Base-by-base conservation (phyloP, 441 rosid genomes). In the Viola pubescens region DNA sequence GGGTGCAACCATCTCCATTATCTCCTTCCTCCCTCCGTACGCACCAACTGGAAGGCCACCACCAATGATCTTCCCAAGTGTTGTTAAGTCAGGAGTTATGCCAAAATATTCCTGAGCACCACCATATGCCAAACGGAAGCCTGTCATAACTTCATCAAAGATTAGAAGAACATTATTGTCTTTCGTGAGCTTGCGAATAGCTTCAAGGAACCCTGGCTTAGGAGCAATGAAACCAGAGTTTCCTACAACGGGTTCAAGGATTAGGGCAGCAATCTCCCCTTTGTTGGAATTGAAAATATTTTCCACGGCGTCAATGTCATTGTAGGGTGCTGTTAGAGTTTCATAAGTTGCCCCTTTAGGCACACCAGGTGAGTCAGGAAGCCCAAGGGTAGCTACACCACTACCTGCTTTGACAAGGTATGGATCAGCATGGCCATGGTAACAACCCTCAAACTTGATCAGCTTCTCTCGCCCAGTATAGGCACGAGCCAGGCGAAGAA, bases 1-100 rank as follows among this genome's bases (percentile, higher is more conserved):
- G 0, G 97, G 97, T 47, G 98, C 95, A 69, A 94, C 95, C 94
- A 84, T 82, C 77, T 89, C 87, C 95, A 92, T 87, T 7, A 92
- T 84, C 40, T 92, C 97, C 61, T 83, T 79, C 70, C 90, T 84
- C 48, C 98, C 98, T 66, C 98, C 98, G 48, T 86, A 92, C 5
- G 98, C 98, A 58, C 98, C 97, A 16, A 89, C 96, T 0, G 97
- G 97, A 53, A 88, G 81, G 64, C 98, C 98, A 3, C 98, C 98
- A 6, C 97, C 98, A 4, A 89, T 89, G 68, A 94, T 88, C 74
- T 94, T 89, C 37, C 96, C 98, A 0, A 86, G 85, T 13, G 98
- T 83, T 6, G 95, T 77, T 48, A 94, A 71, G 65, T 94, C 96
- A 0, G 97, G 95, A 19, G 89, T 86, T 59, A 84, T 70, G 10